phyloP scores from a whole-genome alignment of 1,284 basidiomycete species.

The Moesziomyces parantarcticus region DNA sequence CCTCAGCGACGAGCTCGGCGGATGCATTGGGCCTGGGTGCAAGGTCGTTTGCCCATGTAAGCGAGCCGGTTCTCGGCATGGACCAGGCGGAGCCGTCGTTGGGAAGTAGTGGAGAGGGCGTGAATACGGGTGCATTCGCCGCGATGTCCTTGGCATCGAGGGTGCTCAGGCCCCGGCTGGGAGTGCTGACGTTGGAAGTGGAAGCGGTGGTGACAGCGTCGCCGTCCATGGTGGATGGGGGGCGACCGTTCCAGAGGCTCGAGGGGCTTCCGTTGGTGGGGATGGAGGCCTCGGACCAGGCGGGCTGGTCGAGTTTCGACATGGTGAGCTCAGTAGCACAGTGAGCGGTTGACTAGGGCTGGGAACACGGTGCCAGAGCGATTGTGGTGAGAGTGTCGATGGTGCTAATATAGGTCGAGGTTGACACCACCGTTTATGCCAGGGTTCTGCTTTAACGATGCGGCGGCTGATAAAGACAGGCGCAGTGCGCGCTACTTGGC shows the following conservation, averaged over 20 bases:
- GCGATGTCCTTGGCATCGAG: conserved; percentile 23
- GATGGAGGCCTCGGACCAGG: conserved; percentile 38
- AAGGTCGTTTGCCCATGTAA: conserved; percentile 38
- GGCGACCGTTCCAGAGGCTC: conserved; percentile 45
- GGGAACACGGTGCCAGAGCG: not conserved
- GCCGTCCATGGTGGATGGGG: conserved; percentile 33
- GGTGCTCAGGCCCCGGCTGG: conserved; percentile 20
- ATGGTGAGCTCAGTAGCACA: conserved; percentile 15
- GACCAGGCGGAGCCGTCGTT: conserved; percentile 46
- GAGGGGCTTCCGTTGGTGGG: conserved; percentile 26
- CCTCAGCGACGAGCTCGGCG: conserved; percentile 15
- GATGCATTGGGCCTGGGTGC: conserved; percentile 6
- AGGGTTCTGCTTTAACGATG: conserved; percentile 6
- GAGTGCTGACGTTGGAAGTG: conserved; percentile 46
- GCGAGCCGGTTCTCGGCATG: conserved; percentile 13
- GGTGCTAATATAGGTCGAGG: not conserved
- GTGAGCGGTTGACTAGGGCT: conserved; percentile 15
- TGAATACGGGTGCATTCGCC: conserved; percentile 23
- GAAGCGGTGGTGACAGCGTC: conserved; percentile 40
- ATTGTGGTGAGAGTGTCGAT: not conserved
- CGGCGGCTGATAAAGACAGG: not conserved
- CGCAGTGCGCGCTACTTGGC: no score
- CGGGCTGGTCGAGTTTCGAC: conserved; percentile 29
- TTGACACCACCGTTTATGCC: conserved; percentile 17
- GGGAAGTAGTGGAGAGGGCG: conserved; percentile 35